These are phyloP conservation scores for Alternaria sp. DNA, from an alignment of 2,329 filamentous ascomycete genomes.

Conservation along the genomic window DNA sequence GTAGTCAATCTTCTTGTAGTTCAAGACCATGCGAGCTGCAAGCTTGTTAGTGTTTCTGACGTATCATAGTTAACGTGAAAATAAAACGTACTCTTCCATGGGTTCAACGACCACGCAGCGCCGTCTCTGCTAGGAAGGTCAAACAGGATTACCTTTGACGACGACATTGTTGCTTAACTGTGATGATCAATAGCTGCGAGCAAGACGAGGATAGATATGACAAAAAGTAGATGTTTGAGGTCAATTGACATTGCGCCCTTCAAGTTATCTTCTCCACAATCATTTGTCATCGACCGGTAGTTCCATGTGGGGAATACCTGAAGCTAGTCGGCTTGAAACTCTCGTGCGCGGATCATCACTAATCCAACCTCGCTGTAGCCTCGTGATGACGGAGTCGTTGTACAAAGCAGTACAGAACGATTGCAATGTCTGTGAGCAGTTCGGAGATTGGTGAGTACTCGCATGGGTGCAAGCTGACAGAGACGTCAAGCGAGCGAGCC, in stretches of 20 bases:
- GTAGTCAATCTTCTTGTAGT: slow-evolving; percentile 74
- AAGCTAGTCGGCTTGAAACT: slow-evolving; percentile 1
- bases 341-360: neutral
- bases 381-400: neutral
- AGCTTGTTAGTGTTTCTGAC: slow-evolving; percentile 4
- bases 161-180: slow-evolving; percentile 21
- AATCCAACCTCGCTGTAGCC: neutral
- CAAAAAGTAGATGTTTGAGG: neutral
- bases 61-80: neutral
- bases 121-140: slow-evolving; percentile 67
- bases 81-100: slow-evolving; percentile 70
- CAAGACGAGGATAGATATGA: neutral
- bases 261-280: neutral
- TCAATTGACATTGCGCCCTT: slow-evolving; percentile 1
- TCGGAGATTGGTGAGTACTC: neutral
- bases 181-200: neutral
- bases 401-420: neutral
- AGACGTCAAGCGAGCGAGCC: neutral
- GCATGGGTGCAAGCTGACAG: neutral
- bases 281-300: slow-evolving; percentile 10
- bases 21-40: slow-evolving; percentile 70
- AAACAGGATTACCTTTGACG: slow-evolving; percentile 63
- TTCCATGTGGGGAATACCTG: slow-evolving; percentile 3
- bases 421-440: neutral
- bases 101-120: slow-evolving; percentile 71